Evolutionary conservation across 1,139 yeast genomes (phyloP).

Genomic region (Candida sojae): DNA sequence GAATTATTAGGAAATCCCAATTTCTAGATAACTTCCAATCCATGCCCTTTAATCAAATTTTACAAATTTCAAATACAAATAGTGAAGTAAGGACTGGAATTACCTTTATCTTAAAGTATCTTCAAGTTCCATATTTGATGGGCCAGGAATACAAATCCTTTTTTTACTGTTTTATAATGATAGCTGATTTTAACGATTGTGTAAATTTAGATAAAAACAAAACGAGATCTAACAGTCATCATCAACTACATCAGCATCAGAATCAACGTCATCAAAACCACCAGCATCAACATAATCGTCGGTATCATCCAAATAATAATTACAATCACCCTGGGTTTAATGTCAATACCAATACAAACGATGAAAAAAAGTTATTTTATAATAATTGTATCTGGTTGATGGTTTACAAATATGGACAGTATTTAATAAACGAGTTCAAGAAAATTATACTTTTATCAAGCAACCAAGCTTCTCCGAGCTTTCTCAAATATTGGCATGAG

Average conservation of each 20-base stretch:
- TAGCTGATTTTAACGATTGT: conserved; percentile 25
- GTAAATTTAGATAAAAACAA: conserved; percentile 3
- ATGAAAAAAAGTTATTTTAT: conserved; percentile 11
- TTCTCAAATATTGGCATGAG: conserved; percentile 17
- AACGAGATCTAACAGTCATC: not conserved
- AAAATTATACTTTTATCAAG: conserved; percentile 1
- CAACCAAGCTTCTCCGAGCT: conserved; percentile 7
- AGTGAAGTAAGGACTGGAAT: conserved; percentile 12
- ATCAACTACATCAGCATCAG: not conserved
- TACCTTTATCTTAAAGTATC: conserved; percentile 12
- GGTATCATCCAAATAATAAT: not conserved
- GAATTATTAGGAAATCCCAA: conserved; percentile 7
- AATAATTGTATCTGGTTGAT: conserved; percentile 25
- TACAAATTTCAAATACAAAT: conserved; percentile 11
- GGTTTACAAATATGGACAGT: conserved; percentile 20
- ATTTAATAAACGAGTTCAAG: conserved; percentile 17
- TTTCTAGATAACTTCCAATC: conserved; percentile 13
- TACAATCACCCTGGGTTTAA: conserved; percentile 29
- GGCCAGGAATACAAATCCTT: conserved; percentile 17
- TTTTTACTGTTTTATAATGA: conserved; percentile 26
- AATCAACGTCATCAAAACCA: too few relatives aligned
- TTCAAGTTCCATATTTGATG: conserved; percentile 16
- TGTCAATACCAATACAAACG: conserved; percentile 18
- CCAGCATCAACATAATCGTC: not conserved
- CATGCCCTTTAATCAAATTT: conserved; percentile 13